These are phyloP conservation scores for Mucor velutinosus DNA, from an alignment of 371 early-diverging fungal genomes.

Conservation along the genomic window DNA sequence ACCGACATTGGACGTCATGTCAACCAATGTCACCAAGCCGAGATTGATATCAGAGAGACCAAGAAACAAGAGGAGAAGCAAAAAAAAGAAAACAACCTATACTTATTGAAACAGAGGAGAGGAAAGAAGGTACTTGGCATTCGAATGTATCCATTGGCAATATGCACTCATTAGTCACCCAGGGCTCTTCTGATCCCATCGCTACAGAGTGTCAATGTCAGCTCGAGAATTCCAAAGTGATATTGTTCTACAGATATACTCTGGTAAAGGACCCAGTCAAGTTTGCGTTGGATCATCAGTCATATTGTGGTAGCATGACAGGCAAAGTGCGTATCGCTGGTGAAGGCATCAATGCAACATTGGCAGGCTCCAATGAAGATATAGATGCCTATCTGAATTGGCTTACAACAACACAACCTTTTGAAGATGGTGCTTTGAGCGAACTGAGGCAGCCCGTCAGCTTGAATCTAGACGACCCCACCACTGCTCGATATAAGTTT, in stretches of 20 bases:
- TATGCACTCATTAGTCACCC: background rate
- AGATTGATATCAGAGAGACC: conserved; percentile 12
- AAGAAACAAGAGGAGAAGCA: background rate
- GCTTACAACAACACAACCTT: conserved; percentile 24
- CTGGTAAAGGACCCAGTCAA: conserved; percentile 40
- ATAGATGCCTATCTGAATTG: conserved; percentile 56
- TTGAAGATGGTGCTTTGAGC: background rate
- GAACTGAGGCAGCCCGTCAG: background rate
- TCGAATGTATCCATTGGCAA: too few relatives aligned
- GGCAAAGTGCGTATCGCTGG: conserved; percentile 68
- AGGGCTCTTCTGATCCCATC: conserved; percentile 53
- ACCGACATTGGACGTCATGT: conserved; percentile 23
- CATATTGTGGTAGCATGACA: conserved; percentile 32
- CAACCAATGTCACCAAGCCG: conserved; percentile 11
- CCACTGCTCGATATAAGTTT: conserved; percentile 36
- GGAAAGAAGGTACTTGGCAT: conserved; percentile 23
- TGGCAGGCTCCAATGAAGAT: conserved; percentile 52
- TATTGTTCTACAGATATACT: conserved; percentile 65
- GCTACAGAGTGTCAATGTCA: conserved; percentile 35
- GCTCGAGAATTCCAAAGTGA: conserved; percentile 39
- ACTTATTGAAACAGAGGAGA: conserved; percentile 24
- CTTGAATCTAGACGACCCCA: background rate
- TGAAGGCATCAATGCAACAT: conserved; percentile 72
- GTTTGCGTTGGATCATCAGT: conserved; percentile 49
- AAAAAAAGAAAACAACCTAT: conserved; percentile 7